Evolutionary conservation across 169 alveolate species (phyloP).

Genomic region (Cryptosporidium ubiquitum): DNA sequence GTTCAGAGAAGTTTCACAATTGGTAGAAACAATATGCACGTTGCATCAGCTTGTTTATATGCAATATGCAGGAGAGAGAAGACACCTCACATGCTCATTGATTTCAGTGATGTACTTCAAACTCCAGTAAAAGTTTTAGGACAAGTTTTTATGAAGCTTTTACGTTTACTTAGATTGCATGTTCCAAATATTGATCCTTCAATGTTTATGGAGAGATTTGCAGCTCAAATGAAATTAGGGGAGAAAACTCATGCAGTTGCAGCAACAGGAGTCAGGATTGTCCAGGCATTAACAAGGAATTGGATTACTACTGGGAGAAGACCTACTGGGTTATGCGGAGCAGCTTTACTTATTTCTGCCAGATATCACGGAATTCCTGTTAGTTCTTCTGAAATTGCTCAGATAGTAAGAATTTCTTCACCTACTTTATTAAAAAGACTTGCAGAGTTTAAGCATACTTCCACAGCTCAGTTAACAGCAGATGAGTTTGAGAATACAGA

Average conservation of each 20-base stretch:
- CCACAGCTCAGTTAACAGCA: slow-evolving; percentile 90
- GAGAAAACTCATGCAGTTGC: slow-evolving; percentile 92
- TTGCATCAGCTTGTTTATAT: slow-evolving; percentile 94
- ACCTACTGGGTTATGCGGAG: slow-evolving; percentile 99
- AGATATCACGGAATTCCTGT: slow-evolving; percentile 92
- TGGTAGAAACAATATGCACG: slow-evolving; percentile 93
- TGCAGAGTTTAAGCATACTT: slow-evolving; percentile 93
- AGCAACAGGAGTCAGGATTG: slow-evolving; percentile 94
- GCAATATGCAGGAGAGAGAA: slow-evolving; percentile 93
- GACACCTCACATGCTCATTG: slow-evolving; percentile 93
- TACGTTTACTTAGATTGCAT: slow-evolving; percentile 86
- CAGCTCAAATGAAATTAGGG: slow-evolving; percentile 92
- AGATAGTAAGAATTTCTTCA: slow-evolving; percentile 93
- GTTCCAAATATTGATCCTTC: slow-evolving; percentile 97
- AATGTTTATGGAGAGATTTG: slow-evolving; percentile 94
- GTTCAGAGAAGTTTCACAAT: slow-evolving; percentile 92
- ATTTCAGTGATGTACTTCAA: slow-evolving; percentile 92
- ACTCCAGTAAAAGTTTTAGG: slow-evolving; percentile 90
- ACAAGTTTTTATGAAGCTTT: slow-evolving; percentile 89
- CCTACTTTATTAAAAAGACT: slow-evolving; percentile 95
- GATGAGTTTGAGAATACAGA: slow-evolving; percentile 92
- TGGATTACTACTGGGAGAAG: slow-evolving; percentile 98
- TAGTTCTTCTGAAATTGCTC: slow-evolving; percentile 89
- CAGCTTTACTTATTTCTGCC: slow-evolving; percentile 97
- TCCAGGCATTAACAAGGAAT: slow-evolving; percentile 96